Evolutionary conservation across 1,284 basidiomycete genomes (phyloP).

Genomic region (Puccinia polysora): DNA sequence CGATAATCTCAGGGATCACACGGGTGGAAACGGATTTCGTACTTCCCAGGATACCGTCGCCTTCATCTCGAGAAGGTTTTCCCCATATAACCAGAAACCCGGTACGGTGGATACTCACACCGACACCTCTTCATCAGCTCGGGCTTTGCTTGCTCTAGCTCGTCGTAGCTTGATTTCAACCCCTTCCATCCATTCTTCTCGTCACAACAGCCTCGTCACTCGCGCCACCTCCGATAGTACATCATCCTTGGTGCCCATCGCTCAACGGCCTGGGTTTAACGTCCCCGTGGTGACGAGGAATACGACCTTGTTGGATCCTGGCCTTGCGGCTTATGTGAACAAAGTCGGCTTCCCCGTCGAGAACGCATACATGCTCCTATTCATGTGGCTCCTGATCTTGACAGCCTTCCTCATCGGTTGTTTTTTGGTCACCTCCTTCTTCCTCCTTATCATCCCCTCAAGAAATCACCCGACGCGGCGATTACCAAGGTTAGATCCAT

Average conservation of each 20-base stretch:
- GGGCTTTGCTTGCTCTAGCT: constrained; percentile 1
- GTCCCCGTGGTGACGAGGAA: constrained; percentile 35
- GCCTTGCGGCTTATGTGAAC: constrained; percentile 37
- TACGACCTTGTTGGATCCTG: constrained; percentile 37
- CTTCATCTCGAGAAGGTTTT: constrained; percentile 18
- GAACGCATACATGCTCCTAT: constrained; percentile 38
- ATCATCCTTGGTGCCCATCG: background rate
- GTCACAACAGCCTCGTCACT: background rate
- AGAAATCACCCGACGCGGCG: background rate
- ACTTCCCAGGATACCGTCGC: constrained; percentile 28
- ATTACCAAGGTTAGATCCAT: background rate
- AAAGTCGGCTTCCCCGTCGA: constrained; percentile 40
- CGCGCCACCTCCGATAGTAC: background rate
- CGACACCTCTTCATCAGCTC: background rate
- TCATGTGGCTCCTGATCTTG: constrained; percentile 36
- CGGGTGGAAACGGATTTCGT: constrained; percentile 28
- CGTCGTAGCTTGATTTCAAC: too few species aligned
- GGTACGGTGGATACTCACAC: background rate
- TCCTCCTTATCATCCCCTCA: background rate
- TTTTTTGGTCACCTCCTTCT: background rate
- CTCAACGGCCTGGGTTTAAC: background rate
- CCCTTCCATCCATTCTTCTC: background rate
- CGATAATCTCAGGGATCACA: constrained; percentile 42
- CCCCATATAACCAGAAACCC: constrained; percentile 31
- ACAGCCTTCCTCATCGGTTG: constrained; percentile 2